phyloP scores from a whole-genome alignment of 148 eudicot species.

The Silene uniflora region DNA sequence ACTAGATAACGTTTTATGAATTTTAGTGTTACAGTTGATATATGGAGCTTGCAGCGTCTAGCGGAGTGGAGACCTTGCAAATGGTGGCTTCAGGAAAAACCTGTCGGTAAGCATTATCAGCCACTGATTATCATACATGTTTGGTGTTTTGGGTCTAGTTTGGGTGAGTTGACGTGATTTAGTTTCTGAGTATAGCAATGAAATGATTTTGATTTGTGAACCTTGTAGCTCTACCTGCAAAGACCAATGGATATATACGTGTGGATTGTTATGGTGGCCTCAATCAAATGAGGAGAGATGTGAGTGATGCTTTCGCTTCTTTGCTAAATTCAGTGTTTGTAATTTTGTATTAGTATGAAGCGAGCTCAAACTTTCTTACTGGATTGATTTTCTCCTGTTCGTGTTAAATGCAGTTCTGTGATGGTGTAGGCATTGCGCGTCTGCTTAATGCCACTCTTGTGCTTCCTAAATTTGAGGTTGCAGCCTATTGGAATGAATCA shows the following conservation, averaged over 20 bases:
- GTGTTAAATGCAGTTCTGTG: constrained; percentile 65
- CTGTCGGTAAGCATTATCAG: constrained; percentile 42
- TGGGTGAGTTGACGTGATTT: neutral
- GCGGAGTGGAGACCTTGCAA: constrained; percentile 85
- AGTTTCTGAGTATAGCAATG: constrained; percentile 38
- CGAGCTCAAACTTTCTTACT: neutral
- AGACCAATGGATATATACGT: constrained; percentile 83
- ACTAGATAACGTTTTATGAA: constrained; percentile 14
- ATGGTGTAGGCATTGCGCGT: constrained; percentile 96
- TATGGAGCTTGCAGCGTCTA: constrained; percentile 69
- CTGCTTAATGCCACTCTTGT: constrained; percentile 93
- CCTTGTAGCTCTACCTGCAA: constrained; percentile 81
- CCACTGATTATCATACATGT: neutral
- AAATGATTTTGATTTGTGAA: constrained; percentile 78
- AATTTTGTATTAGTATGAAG: neutral
- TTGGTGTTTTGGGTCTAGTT: neutral
- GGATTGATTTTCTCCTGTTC: constrained; percentile 6
- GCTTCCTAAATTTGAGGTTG: constrained; percentile 94
- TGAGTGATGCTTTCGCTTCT: constrained; percentile 36
- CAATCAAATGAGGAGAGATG: constrained; percentile 97
- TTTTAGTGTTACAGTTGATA: constrained; percentile 30
- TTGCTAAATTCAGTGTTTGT: neutral
- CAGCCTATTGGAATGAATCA: constrained; percentile 99
- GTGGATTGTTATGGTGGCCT: constrained; percentile 99
- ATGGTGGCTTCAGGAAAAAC: constrained; percentile 70